These are phyloP conservation scores for Schizothecium vesticola DNA, from an alignment of 495 filamentous ascomycete species.

Conservation along the genomic window DNA sequence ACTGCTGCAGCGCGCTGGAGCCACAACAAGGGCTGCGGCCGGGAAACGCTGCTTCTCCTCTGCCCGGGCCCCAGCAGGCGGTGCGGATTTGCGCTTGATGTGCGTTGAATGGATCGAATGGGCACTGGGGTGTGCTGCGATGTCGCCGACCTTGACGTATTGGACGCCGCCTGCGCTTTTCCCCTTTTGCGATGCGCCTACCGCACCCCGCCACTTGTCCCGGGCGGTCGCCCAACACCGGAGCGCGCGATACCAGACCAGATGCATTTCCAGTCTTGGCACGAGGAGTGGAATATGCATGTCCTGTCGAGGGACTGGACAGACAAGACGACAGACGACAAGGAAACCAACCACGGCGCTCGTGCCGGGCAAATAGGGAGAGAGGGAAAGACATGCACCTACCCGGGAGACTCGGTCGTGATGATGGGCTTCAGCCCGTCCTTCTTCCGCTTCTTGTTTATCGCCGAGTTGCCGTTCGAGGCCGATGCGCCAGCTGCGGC, in stretches of 20 bases:
- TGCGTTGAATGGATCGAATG: neutral
- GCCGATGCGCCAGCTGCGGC: conserved; percentile 23
- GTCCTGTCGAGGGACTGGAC: conserved; percentile 26
- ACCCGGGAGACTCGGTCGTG: conserved; percentile 63
- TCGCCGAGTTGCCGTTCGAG: conserved; percentile 30
- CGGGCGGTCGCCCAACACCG: conserved; percentile 2
- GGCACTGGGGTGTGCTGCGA: conserved; percentile 10
- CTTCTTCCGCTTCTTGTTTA: conserved; percentile 83
- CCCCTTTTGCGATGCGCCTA: conserved; percentile 20
- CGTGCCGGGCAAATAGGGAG: conserved; percentile 1
- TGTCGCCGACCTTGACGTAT: conserved; percentile 25
- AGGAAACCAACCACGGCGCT: conserved; percentile 1
- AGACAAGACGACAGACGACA: conserved; percentile 10
- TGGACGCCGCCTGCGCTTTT: conserved; percentile 11
- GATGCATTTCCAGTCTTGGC: neutral
- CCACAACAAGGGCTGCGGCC: conserved; percentile 23
- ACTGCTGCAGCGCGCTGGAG: conserved; percentile 27
- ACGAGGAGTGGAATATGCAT: neutral
- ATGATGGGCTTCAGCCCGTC: conserved; percentile 87
- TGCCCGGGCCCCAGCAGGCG: neutral
- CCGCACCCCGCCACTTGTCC: conserved; percentile 31
- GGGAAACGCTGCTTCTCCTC: conserved; percentile 8
- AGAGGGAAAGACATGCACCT: conserved; percentile 31
- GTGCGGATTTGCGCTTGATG: neutral
- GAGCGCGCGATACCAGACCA: conserved; percentile 22